phyloP scores from a whole-genome alignment of 495 filamentous ascomycete species.

The Cercophora sp. region DNA sequence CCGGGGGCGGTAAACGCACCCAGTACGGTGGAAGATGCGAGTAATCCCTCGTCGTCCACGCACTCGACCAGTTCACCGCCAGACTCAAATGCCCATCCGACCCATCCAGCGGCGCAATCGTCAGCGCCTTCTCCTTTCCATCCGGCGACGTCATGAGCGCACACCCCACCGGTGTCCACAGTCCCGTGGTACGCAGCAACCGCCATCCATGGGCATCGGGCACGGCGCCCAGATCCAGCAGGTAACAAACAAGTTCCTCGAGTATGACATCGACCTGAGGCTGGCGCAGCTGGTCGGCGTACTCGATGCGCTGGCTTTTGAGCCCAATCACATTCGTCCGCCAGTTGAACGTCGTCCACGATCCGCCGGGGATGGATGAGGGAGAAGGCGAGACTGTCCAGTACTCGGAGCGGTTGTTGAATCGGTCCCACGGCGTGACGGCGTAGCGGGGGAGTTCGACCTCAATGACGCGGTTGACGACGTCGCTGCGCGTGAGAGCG shows the following conservation, averaged over 20 bases:
- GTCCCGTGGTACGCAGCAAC: conserved; percentile 52
- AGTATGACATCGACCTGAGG: conserved; percentile 65
- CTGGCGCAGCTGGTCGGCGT: conserved; percentile 59
- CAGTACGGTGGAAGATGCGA: conserved; percentile 58
- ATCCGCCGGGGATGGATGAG: conserved; percentile 53
- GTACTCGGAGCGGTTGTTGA: conserved; percentile 47
- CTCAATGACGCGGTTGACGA: conserved; percentile 62
- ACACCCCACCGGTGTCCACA: conserved; percentile 63
- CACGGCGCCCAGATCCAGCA: conserved; percentile 60
- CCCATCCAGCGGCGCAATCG: conserved; percentile 56
- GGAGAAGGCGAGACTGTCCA: conserved; percentile 49
- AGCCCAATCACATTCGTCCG: conserved; percentile 54
- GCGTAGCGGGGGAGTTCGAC: conserved; percentile 61
- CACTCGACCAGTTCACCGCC: conserved; percentile 49
- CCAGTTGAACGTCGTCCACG: conserved; percentile 64
- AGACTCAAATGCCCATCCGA: conserved; percentile 60
- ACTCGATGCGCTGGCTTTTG: conserved; percentile 58
- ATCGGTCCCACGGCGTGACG: conserved; percentile 56
- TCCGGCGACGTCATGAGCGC: conserved; percentile 53
- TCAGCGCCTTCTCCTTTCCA: conserved; percentile 46
- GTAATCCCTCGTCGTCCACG: conserved; percentile 54
- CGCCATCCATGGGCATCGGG: conserved; percentile 56
- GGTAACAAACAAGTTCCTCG: conserved; percentile 55
- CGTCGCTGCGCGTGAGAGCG: conserved; percentile 56
- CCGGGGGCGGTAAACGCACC: conserved; percentile 46